Base-by-base conservation (phyloP, 306 rosid genomes). In the Alnus rubra region DNA sequence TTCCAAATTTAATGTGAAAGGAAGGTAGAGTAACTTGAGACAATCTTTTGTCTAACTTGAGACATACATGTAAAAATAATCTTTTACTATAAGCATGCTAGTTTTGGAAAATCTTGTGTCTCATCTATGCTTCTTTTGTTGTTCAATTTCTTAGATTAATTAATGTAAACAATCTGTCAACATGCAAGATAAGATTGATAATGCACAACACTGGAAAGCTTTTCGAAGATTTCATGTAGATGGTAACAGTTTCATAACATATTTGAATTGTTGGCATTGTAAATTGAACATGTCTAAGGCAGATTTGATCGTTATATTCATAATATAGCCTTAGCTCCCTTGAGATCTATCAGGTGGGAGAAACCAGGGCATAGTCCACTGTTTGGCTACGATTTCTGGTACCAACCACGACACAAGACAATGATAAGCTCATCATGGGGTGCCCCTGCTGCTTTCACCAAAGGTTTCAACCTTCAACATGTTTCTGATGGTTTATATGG, bases 391-490 rank as follows among this genome's bases (percentile, higher is more conserved):
- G 98, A 95, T 85, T 95, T 84, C 81, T 95, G 98, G 98, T 95
- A 95, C 88, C 98, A 95, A 79, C 98, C 98, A 0, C 86, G 97
- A 14, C 94, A 92, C 80, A 86, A 85, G 70, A 92, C 97, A 69
- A 95, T 95, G 98, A 92, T 95, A 52, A 94, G 98, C 90, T 56
- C 97, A 69, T 92, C 98, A 56, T 95, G 97, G 97, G 98, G 98
- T 64, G 98, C 98, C 80, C 98, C 98, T 76, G 68, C 80, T 67
- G 98, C 98, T 51, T 95, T 95, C 81, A 80, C 90, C 3, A 86
- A 86, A 84, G 98, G 98, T 49, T 95, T 95, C 76, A 70, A 89
- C 89, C 92, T 78, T 47, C 90, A 95, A 74, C 88, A 95, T 81
- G 92, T 95, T 7, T 13, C 92, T 5, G 93, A 95, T 76, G 98